Base-by-base conservation (phyloP, 148 eudicot genomes). In the Chenopodium quinoa region DNA sequence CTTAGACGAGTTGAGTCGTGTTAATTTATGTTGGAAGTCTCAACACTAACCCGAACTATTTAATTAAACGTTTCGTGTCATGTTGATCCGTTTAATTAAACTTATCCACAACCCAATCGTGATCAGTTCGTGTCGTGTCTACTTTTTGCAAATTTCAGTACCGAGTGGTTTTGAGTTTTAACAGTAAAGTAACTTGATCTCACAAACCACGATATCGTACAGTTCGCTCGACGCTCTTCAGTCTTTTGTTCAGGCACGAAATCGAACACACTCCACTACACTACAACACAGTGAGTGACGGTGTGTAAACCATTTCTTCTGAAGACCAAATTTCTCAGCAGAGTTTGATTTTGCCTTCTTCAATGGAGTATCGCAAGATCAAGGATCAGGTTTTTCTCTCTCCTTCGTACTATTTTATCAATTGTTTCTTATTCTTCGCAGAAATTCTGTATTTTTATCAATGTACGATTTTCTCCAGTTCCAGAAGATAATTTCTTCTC, bases 351-450 rank as follows among this genome's bases (percentile, higher is more conserved):
- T 76, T 7, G 16, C 5, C 68, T 60, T 65, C 67, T 27, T 4
- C 7, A 84, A 91, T 94, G 93, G 98, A 94, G 88, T 92, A 94
- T 77, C 91, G 96, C 78, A 94, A 90, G 84, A 86, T 91, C 86
- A 94, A 94, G 74, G 94, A 94, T 84, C 87, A 89, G 97, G 97
- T 46, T 75, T 73, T 50, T 81, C 65, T 73, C 79, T 79, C 71
- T 78, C 37, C 77, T 34, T 68, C 58, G 54, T 22, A 17, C 7
- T 14, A 14, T 14, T 75, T 54, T 75, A 5, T 5, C 8, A 40
- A 6, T 5, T 40, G 44, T 40, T 40, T 40, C 8, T 40, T 40
- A 0, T 40, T 6, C 1, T 5, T 40, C 8, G 44, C 44, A 40
- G 44, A 40, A 40, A 6, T 40, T 5, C 44, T 40, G 40, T 37